Evolutionary conservation across 441 rosid genomes (phyloP), one percentile per base, ranked within the genome.

Genomic region (Isatis lusitanica): DNA sequence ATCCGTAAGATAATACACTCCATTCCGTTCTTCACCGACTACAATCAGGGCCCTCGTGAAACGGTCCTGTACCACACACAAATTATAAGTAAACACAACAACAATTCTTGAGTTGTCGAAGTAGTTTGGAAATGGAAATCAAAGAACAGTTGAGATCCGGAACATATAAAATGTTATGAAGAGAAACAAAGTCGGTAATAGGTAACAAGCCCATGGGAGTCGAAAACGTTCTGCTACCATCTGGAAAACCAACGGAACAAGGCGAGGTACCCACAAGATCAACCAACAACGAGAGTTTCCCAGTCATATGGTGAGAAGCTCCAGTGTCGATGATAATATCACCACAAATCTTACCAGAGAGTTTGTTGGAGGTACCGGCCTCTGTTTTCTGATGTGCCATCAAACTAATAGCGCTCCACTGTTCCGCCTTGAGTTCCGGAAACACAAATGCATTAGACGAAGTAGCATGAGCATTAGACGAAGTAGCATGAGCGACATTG

Each of bases 181-280:
- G 7, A 0, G 44, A 11, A 0, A 43, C n/a, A 0, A 0, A 7
- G 5, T 43, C 17, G 0, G 47, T 13, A 0, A 40, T 3, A 0
- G n/a, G 47, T 5, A 43, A 43, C 1, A 43, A 7, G 2, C 47
- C 47, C 11, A 1, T 5, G 5, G 4, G 0, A 11, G 44, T 10
- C 0, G 15, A 4, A 3, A 3, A 2, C 1, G n/a, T 40, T 5
- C 4, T 40, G 4, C 4, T 40, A 0, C 44, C 44, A 7, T 40
- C 44, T 0, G 44, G n/a, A 11, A 40, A 40, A 3, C 44, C 44
- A 0, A 40, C n/a, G 0, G 5, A 4, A 3, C 44, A 40, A 4
- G 44, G 46, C 4, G 46, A 5, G 1, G 6, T 30, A 5, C 2
- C 6, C 0, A 30, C 4, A 0, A 5, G 0, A 5, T 30, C 6